Percentiles rank a stretch among this genome's conserved stretches.
Evolutionary conservation across 2,329 filamentous ascomycete species (phyloP).

Genomic region (Fonsecaea pedrosoi): DNA sequence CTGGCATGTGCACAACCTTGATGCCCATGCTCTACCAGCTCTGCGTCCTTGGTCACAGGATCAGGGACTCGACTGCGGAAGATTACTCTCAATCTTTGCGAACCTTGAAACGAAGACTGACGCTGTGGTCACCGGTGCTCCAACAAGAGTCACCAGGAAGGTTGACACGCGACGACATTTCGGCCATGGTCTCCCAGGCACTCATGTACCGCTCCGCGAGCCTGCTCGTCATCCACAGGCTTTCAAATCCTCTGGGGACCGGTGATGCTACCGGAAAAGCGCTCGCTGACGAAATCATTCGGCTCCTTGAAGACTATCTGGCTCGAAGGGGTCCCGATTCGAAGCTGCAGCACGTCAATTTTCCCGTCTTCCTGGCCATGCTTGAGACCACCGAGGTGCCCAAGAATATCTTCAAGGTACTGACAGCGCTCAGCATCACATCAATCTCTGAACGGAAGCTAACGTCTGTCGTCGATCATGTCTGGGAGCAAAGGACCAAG

Average conservation of each 20-base stretch:
- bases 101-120: background rate
- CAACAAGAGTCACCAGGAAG: constrained; percentile 28
- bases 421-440: constrained; percentile 15
- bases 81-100: background rate
- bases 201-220: constrained; percentile 43
- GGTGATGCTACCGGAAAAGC: constrained; percentile 39
- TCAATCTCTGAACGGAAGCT: constrained; percentile 24
- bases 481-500: constrained; percentile 34
- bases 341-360: constrained; percentile 38
- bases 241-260: constrained; percentile 44
- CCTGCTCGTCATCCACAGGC: constrained; percentile 44
- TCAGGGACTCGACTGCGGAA: constrained; percentile 30
- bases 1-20: constrained; percentile 43
- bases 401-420: constrained; percentile 37
- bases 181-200: constrained; percentile 44
- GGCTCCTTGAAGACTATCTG: constrained; percentile 29
- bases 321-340: background rate
- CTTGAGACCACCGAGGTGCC: constrained; percentile 39
- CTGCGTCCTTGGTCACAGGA: constrained; percentile 41
- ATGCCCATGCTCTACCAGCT: constrained; percentile 46
- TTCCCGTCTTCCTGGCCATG: constrained; percentile 41
- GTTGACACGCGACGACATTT: constrained; percentile 41
- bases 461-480: constrained; percentile 31
- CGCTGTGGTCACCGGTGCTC: constrained; percentile 8
- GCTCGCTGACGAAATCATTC: constrained; percentile 40